Conservation (phyloP, 345 rosid species). For the Brassica cretica region DNA sequence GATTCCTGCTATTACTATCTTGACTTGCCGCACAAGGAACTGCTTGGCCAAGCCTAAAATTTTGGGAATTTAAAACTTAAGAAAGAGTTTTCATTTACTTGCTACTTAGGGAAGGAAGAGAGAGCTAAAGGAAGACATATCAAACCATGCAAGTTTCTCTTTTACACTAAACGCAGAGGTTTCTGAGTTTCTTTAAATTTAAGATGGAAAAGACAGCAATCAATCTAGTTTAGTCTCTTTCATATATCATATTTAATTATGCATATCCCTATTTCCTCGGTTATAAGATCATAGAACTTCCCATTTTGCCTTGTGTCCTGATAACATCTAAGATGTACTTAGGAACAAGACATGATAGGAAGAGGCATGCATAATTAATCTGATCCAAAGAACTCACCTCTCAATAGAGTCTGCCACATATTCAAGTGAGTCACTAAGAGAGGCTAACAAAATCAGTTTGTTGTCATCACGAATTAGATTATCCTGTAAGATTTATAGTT, state of each 20-base stretch:
- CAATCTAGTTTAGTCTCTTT: slow-evolving; percentile 19
- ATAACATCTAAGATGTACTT: slow-evolving; percentile 23
- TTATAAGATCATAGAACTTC: slow-evolving; percentile 6
- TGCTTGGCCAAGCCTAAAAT: slow-evolving; percentile 69
- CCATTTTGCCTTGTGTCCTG: slow-evolving; percentile 6
- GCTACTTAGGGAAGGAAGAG: slow-evolving; percentile 13
- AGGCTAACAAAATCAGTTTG: slow-evolving; percentile 91
- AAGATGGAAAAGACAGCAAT: slow-evolving; percentile 11
- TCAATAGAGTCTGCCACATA: slow-evolving; percentile 94
- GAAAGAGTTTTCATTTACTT: slow-evolving; percentile 6
- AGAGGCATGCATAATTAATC: slow-evolving; percentile 25
- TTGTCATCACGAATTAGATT: slow-evolving; percentile 91
- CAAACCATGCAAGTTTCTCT: slow-evolving; percentile 21
- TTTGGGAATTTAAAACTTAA: slow-evolving; percentile 24
- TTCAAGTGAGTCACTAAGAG: slow-evolving; percentile 95
- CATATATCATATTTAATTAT: neutral
- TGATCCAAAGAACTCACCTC: slow-evolving; percentile 57
- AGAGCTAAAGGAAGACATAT: neutral
- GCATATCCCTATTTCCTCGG: slow-evolving; percentile 5
- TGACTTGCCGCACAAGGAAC: slow-evolving; percentile 52
- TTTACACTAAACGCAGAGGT: slow-evolving; percentile 14
- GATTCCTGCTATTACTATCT: slow-evolving; percentile 53
- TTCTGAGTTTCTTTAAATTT: slow-evolving; percentile 17
- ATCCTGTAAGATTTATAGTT: slow-evolving; percentile 55
- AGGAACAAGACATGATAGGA: slow-evolving; percentile 5